Evolutionary conservation across 495 filamentous ascomycete species (phyloP).

Genomic region (Penicillium pancosmium): DNA sequence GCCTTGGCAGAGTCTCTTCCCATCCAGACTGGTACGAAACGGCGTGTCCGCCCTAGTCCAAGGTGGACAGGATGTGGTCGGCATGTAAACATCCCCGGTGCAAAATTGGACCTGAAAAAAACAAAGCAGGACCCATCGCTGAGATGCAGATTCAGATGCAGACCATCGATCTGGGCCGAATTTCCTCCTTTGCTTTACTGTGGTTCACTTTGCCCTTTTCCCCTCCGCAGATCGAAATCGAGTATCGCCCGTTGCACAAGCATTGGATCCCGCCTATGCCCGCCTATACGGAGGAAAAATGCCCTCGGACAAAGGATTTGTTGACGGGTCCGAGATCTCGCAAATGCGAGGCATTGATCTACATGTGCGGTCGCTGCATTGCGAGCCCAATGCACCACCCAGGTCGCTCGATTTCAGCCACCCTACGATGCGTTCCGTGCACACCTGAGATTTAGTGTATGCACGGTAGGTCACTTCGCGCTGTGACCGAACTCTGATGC

Average conservation of each 20-base stretch:
- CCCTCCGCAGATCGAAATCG: slow-evolving; percentile 1
- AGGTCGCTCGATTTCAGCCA: slow-evolving; percentile 33
- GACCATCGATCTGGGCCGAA: not conserved
- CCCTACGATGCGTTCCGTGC: slow-evolving; percentile 28
- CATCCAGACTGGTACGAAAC: not conserved
- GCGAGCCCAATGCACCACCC: slow-evolving; percentile 23
- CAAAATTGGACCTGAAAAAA: slow-evolving; percentile 1
- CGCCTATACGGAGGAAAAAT: not conserved
- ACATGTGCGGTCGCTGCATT: slow-evolving; percentile 26
- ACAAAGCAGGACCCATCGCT: not conserved
- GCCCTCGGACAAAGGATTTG: slow-evolving; percentile 21
- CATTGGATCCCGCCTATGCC: not conserved
- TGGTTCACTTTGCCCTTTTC: not conserved
- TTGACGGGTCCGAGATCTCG: slow-evolving; percentile 18
- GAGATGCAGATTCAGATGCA: not conserved
- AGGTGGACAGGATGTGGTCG: slow-evolving; percentile 13
- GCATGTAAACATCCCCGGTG: slow-evolving; percentile 11
- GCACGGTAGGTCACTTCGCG: slow-evolving; percentile 34
- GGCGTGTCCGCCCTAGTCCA: not conserved
- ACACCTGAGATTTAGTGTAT: slow-evolving; percentile 30
- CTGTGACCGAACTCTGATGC: slow-evolving; percentile 19
- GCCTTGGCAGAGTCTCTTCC: not conserved
- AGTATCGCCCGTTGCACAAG: slow-evolving; percentile 4
- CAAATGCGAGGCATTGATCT: slow-evolving; percentile 31
- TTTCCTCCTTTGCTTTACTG: not conserved